Evolutionary conservation across 176 grass and related monocot genomes (phyloP).

Genomic region (Echinochloa phyllopogon): DNA sequence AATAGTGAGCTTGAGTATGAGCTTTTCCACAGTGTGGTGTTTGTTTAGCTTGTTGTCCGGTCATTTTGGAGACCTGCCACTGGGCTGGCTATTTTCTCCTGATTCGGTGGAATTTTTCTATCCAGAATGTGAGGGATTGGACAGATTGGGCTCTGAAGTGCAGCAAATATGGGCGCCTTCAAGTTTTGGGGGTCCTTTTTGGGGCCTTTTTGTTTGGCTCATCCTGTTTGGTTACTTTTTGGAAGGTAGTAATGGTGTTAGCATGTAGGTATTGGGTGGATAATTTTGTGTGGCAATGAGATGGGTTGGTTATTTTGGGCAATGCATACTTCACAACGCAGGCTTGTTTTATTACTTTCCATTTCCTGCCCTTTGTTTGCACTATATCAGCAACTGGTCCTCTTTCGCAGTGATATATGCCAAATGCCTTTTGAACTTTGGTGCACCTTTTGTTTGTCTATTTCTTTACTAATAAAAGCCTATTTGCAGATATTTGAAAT

Average conservation of each 20-base stretch:
- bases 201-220: slow-evolving; percentile 39
- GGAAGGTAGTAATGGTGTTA: slow-evolving; percentile 24
- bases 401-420: background rate
- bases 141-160: slow-evolving; percentile 20
- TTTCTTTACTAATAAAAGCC: slow-evolving; percentile 15
- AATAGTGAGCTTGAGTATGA: slow-evolving; percentile 17
- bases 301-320: slow-evolving; percentile 38
- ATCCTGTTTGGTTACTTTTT: slow-evolving; percentile 31
- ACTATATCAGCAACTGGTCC: background rate
- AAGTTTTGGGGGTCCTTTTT: slow-evolving; percentile 24
- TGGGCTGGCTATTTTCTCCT: slow-evolving; percentile 18
- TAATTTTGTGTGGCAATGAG: background rate
- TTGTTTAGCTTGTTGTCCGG: slow-evolving; percentile 26
- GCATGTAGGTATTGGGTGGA: slow-evolving; percentile 21
- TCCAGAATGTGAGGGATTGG: slow-evolving; percentile 31
- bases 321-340: slow-evolving; percentile 29
- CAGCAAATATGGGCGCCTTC: slow-evolving; percentile 23
- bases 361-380: background rate
- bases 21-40: slow-evolving; percentile 36
- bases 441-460: background rate
- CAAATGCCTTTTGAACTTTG: slow-evolving; percentile 24
- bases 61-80: background rate
- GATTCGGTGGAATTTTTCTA: slow-evolving; percentile 33
- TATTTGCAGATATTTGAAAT: slow-evolving; percentile 34
- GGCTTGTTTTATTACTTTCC: slow-evolving; percentile 14